Evolutionary conservation across 108 stramenopile species (phyloP), one percentile per base, ranked within the genome.

Genomic region (Cyclotella atomus): DNA sequence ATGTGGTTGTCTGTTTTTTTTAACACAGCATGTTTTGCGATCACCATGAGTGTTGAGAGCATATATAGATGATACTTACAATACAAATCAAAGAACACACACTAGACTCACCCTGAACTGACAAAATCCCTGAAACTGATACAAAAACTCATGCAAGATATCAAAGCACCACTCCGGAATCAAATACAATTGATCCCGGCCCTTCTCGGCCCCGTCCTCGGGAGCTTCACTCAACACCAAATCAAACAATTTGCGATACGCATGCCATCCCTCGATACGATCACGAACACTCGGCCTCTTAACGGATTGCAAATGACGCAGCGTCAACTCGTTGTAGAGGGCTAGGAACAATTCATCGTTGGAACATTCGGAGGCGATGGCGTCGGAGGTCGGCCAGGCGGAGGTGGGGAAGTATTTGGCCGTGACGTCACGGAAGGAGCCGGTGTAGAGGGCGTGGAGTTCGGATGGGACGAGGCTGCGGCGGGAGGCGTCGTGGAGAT

Each of bases 141-240:
- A 99, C 12, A 98, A 92, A 67, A 99, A 99, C 85, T 99, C 99
- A 76, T 99, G 93, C 43, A 98, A 70, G 57, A 99, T 92, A 85
- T 99, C 98, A 82, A 98, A 99, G 47, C 95, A 88, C 99, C 99
- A 99, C 67, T 90, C 89, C 12, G 97, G 89, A 12, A 96, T 70
- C 47, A 99, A 83, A 65, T 88, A 89, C 17, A 97, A 78, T 24
- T 82, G 75, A 44, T 86, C 68, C 38, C 25, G 34, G 19, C 45
- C 36, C 2, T 7, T n/a, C 28, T 55, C 59, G n/a, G 57, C 83
- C 33, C 72, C 74, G 8, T 83, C 82, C 33, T 55, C 66, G 38
- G 32, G 84, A 0, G 89, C 91, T 28, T 84, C 88, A 23, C 68
- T 79, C 56, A 96, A 68, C 10, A 97, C 71, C 55, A 85, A 74